Percentiles rank a stretch among this genome's conserved stretches.
phyloP scores from a whole-genome alignment of 495 filamentous ascomycete genomes.

The Podospora tetraspora region DNA sequence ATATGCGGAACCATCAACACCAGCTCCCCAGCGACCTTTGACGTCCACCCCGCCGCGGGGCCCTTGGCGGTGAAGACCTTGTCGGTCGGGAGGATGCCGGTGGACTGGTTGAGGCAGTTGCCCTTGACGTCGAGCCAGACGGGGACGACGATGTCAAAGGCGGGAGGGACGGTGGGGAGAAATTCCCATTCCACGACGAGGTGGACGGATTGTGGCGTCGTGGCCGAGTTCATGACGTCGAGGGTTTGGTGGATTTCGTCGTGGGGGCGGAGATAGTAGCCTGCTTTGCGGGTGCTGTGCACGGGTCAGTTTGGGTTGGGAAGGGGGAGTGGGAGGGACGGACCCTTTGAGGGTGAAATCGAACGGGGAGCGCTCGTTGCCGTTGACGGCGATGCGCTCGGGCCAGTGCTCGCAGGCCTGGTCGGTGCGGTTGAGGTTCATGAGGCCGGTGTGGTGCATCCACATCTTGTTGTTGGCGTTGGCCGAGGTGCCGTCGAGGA shows the following conservation, averaged over 20 bases:
- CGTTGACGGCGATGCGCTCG: conserved; percentile 12
- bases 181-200: conserved; percentile 12
- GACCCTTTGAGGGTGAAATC: conserved; percentile 13
- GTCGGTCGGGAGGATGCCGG: not conserved
- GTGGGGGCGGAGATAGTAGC: conserved; percentile 8
- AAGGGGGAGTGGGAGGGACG: not conserved
- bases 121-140: conserved; percentile 16
- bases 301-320: not conserved
- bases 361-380: conserved; percentile 10
- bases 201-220: not conserved
- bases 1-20: conserved; percentile 12
- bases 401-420: conserved; percentile 8
- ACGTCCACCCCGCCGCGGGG: not conserved
- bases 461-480: conserved; percentile 17
- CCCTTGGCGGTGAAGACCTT: conserved; percentile 3
- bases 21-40: not conserved
- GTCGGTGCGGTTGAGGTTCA: conserved; percentile 15
- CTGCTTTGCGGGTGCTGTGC: conserved; percentile 12
- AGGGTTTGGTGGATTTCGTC: conserved; percentile 6
- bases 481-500: conserved; percentile 6
- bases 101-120: conserved; percentile 10
- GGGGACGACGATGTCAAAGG: conserved; percentile 11
- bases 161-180: not conserved
- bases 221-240: conserved; percentile 9
- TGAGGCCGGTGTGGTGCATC: conserved; percentile 16